Evolutionary conservation across 116 monocot species (phyloP).

Genomic region (Phalaenopsis hybrid): DNA sequence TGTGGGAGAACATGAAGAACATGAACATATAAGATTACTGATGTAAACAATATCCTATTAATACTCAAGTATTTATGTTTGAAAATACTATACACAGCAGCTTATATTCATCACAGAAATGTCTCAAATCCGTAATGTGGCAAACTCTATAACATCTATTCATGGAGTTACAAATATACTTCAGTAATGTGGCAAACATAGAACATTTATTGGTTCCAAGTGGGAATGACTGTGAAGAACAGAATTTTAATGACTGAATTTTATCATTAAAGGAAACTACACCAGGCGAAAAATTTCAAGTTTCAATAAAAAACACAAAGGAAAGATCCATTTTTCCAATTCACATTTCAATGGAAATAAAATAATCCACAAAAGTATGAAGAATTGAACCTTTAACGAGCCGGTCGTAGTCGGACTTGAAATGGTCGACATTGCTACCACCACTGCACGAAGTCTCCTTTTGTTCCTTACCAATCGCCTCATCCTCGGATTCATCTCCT

Average conservation of each 20-base stretch:
- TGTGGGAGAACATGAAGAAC: constrained; percentile 4
- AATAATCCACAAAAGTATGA: not conserved
- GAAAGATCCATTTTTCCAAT: not conserved
- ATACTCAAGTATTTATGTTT: not conserved
- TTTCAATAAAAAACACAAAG: not conserved
- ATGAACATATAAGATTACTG: not conserved
- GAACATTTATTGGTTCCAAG: not conserved
- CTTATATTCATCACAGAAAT: not conserved
- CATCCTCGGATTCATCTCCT: constrained; percentile 23
- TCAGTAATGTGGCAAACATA: not conserved
- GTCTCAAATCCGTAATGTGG: not conserved
- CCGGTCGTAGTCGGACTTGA: constrained; percentile 11
- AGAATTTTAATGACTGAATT: not conserved
- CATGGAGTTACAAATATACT: not conserved
- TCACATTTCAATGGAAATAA: not conserved
- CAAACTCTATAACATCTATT: not conserved
- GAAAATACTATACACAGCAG: not conserved
- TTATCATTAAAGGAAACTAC: not conserved
- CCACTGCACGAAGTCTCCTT: not conserved
- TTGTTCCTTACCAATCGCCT: constrained; percentile 5
- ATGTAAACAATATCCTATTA: not conserved
- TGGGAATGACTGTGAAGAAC: not conserved
- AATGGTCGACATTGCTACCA: not conserved
- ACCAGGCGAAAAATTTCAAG: not conserved
- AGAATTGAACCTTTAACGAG: constrained; percentile 32